Base-by-base conservation (phyloP, 371 early-diverging fungal genomes). In the Funneliformis caledonium region DNA sequence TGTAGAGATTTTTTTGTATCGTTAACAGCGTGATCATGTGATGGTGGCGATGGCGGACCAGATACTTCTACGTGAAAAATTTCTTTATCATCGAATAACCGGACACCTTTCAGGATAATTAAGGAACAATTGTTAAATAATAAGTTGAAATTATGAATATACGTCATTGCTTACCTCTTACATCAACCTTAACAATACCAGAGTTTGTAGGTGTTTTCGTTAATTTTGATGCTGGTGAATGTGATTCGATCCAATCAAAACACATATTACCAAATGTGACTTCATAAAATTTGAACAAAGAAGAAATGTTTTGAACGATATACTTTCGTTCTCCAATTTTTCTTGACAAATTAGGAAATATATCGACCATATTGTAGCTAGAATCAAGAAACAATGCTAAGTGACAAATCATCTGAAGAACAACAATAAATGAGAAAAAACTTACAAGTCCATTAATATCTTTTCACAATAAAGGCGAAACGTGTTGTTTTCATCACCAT, bases 1-100 rank as follows among this genome's bases (percentile, higher is more conserved):
- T 77, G 67, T 47, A 77, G 10, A 31, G 77, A 65, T 50, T 77
- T 77, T 77, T 10, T 77, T 64, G 77, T 65, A 65, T 65, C 65
- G 12, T 48, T 65, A 48, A 77, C 19, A 64, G 77, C 65, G 22
- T 77, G 67, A 22, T 77, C 33, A 12, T 31, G 0, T 73, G 73
- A 48, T 73, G n/a, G 11, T 73, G 73, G 0, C 3, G 22, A 73
- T 73, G 56, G 73, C n/a, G 22, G 73, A 5, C 50, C 73, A 3
- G 73, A 73, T 73, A 73, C 52, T 52, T 73, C 73, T 73, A 26
- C 10, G 26, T 73, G 26, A 56, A 73, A 73, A 0, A 73, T 73
- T 73, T 73, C 73, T n/a, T 73, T 73, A 2, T 73, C 73, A 73
- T 73, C 73, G 10, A 73, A 73, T 73, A 73, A 73, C n/a, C 73